A percentile compares a stretch with the other conserved stretches of the same genome.
These are phyloP conservation scores for Malania oleifera DNA, from an alignment of 164 flowering plant species.

Conservation along the genomic window DNA sequence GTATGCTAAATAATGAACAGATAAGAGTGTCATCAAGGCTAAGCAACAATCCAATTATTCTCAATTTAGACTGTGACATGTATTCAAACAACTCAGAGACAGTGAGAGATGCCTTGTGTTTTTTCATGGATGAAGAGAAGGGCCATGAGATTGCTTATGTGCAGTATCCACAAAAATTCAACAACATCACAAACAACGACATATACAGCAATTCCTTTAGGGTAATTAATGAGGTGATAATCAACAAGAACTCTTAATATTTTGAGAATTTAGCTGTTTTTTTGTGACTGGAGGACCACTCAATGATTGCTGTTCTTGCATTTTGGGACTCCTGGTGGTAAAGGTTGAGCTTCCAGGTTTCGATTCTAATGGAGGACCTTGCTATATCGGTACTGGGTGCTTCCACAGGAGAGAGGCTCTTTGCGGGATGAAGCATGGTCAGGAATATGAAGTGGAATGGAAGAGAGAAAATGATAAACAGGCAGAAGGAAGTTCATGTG, in stretches of 20 bases:
- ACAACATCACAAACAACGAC: conserved; percentile 52
- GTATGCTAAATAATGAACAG: no score
- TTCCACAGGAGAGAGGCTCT: conserved; percentile 63
- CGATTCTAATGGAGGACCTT: conserved; percentile 50
- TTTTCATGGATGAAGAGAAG: conserved; percentile 64
- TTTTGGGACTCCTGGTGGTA: conserved; percentile 2
- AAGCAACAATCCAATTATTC: conserved; percentile 52
- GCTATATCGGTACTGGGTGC: conserved; percentile 66
- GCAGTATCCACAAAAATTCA: conserved; percentile 61
- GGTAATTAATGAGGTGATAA: conserved; percentile 20
- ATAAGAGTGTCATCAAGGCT: conserved; percentile 68
- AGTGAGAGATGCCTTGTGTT: conserved; percentile 56
- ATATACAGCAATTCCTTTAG: conserved; percentile 26
- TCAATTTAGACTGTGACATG: conserved; percentile 84
- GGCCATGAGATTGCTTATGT: conserved; percentile 57
- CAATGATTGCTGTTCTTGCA: no score
- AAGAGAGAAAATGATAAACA: conserved; percentile 3
- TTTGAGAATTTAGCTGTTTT: no score
- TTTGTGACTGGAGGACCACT: no score
- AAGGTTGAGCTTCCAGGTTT: conserved; percentile 62
- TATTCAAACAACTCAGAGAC: conserved; percentile 53
- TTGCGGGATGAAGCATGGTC: conserved; percentile 33
- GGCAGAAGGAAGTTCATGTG: conserved; percentile 16
- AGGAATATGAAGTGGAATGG: conserved; percentile 13
- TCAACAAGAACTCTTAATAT: no score